Evolutionary conservation across 2,329 filamentous ascomycete genomes (phyloP), one percentile per base, ranked within the genome.

Genomic region (Calonectria ilicicola): DNA sequence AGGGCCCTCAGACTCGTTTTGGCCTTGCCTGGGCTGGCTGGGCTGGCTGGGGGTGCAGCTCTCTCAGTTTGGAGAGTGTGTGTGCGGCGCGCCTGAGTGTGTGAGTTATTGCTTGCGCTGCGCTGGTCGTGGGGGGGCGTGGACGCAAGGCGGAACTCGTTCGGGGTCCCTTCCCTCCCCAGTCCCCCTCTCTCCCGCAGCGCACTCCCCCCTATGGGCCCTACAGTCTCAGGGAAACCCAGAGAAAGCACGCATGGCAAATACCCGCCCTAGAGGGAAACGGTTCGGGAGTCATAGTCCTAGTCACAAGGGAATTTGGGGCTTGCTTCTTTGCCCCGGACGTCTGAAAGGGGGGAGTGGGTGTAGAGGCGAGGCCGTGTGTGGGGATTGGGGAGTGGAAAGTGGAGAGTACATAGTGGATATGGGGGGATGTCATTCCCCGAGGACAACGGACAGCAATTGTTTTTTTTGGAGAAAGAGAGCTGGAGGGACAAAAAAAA

Each of bases 201-300:
- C 51, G 32, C 32, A 46, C 40, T 49, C 10, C 40, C 42, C 44
- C 5, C 29, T 32, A 9, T 5, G 27, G 27, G 38, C 26, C 32
- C 38, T 10, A 38, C 21, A n/a, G 19, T 23, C 6, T 35, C 63
- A 29, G 44, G 44, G 32, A 53, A 23, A n/a, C n/a, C n/a, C n/a
- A n/a, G n/a, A n/a, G n/a, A n/a, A n/a, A n/a, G n/a, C n/a, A n/a
- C 32, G 53, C 32, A 56, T 26, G 19, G 49, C 26, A 23, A 66
- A 51, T 38, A 65, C 38, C 53, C 53, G 58, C 38, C 38, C 26
- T 17, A 63, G 40, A 29, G 23, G 5, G 49, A 51, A 53, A 49
- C 47, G 47, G 47, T 56, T 66, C 64, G 64, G 64, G 64, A 56
- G 64, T 66, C 64, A 66, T 66, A 66, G 64, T 66, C 64, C 64